Base-by-base conservation (phyloP, 2,329 filamentous ascomycete species). In the Verticillium klebahnii region DNA sequence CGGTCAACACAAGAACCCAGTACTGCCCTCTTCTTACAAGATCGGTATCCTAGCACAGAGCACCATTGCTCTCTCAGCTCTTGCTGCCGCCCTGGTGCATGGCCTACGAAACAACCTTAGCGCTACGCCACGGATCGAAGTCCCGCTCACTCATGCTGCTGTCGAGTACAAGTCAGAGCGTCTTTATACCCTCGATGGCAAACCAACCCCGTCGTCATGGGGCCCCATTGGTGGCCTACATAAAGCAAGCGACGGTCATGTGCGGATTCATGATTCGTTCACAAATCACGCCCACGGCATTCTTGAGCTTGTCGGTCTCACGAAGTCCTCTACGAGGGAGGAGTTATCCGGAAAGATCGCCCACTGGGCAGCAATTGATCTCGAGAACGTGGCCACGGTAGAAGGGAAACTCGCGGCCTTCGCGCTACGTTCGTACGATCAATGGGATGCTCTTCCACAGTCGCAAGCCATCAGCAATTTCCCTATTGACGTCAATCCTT, bases 191-290 rank as follows among this genome's bases (percentile, higher is more conserved):
- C 68, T 86, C 3, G 69, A 78, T 29, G 75, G 74, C 3, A 68
- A 72, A n/a, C 68, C 72, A 1, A 34, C 71, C 0, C 66, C 70
- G 0, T 70, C 74, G 0, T 59, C 71, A 0, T 80, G 75, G 72
- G 78, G 77, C 0, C 70, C 74, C 0, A 75, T 86, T 3, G 81
- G 83, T 2, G 84, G 83, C 0, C 66, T 86, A 0, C 78, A 87
- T 66, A 74, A 73, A 59, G 79, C 82, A 0, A 69, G 70, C 0
- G 82, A 86, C 62, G 83, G 83, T 1, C 73, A 82, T 58, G 77
- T 87, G 2, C 77, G 83, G 2, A 78, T 86, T 56, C 84, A 87
- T 63, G 84, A 86, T 60, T 69, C 69, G 0, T 86, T 86, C 61
- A 74, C 78, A 0, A 78, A 85, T 58, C 84, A 87, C 62, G 75